phyloP scores from a whole-genome alignment of 805 yeast species.

The Ogataea polymorpha region DNA sequence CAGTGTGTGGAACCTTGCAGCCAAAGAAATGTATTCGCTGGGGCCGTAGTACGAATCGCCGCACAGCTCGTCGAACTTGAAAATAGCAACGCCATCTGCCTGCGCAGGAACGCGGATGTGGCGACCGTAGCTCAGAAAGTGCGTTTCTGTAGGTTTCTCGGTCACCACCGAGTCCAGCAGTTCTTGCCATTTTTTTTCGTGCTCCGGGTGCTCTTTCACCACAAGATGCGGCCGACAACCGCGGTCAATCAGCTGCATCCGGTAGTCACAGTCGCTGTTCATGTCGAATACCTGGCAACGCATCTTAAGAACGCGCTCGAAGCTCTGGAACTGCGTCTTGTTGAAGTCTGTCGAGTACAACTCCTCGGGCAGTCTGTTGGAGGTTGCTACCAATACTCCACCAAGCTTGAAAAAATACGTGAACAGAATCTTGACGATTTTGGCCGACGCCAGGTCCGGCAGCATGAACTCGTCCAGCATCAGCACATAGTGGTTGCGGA shows the following conservation, averaged over 20 bases:
- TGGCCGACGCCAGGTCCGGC: conserved; percentile 74
- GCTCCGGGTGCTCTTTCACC: conserved; percentile 27
- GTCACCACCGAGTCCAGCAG: conserved; percentile 27
- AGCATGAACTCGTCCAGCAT: conserved; percentile 73
- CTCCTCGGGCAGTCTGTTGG: conserved; percentile 70
- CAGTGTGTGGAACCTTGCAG: conserved; percentile 55
- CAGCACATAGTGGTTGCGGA: conserved; percentile 53
- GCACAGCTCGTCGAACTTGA: conserved; percentile 55
- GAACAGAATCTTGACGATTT: conserved; percentile 60
- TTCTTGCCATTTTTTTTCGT: conserved; percentile 35
- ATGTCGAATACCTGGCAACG: conserved; percentile 63
- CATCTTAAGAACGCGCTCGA: conserved; percentile 52
- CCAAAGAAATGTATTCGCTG: conserved; percentile 66
- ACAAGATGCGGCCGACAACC: conserved; percentile 33
- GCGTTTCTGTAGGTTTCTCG: conserved; percentile 14
- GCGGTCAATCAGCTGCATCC: conserved; percentile 36
- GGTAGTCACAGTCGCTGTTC: conserved; percentile 56
- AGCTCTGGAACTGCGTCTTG: conserved; percentile 52
- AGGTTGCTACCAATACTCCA: conserved; percentile 72
- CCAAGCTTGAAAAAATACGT: conserved; percentile 70
- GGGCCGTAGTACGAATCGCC: conserved; percentile 52
- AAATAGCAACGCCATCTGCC: conserved; percentile 40
- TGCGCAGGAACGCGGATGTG: conserved; percentile 43
- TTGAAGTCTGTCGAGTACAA: conserved; percentile 65
- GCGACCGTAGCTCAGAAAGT: conserved; percentile 56